These are phyloP conservation scores for Boletellus sp. DNA, from an alignment of 1,284 basidiomycete species.

Conservation along the genomic window DNA sequence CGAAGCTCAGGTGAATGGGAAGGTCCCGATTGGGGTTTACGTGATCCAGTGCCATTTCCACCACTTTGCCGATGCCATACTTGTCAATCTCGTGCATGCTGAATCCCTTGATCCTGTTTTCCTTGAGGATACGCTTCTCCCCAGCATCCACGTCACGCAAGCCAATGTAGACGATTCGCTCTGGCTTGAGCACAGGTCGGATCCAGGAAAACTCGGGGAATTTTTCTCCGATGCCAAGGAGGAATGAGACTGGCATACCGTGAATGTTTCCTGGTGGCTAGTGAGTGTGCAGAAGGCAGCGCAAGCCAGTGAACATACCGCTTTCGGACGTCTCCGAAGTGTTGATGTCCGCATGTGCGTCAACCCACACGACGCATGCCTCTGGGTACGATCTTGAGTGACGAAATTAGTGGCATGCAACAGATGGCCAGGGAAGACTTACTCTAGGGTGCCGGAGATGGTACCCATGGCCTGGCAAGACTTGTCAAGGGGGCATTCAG, in stretches of 20 bases:
- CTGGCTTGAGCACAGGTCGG: conserved; percentile 65
- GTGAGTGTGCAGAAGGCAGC: conserved; percentile 1
- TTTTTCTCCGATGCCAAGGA: conserved; percentile 66
- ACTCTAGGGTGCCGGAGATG: conserved; percentile 79
- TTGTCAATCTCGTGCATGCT: conserved; percentile 99
- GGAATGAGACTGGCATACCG: conserved; percentile 97
- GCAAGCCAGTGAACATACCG: conserved; percentile 40
- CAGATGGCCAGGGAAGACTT: conserved; percentile 20
- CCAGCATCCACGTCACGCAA: conserved; percentile 90
- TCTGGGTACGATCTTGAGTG: conserved; percentile 59
- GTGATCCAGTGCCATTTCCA: conserved; percentile 93
- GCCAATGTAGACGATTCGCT: conserved; percentile 90
- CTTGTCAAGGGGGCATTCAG: conserved; percentile 2
- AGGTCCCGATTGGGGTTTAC: conserved; percentile 82
- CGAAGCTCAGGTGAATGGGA: conserved; percentile 95
- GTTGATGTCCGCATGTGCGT: conserved; percentile 95
- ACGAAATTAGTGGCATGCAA: conserved; percentile 11
- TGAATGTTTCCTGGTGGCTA: conserved; percentile 79
- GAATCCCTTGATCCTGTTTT: conserved; percentile 90
- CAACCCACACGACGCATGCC: conserved; percentile 89
- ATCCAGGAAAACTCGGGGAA: conserved; percentile 78
- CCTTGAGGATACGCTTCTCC: conserved; percentile 85
- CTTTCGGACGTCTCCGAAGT: conserved; percentile 82
- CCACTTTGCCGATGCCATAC: conserved; percentile 92
- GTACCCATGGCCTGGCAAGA: conserved; percentile 81